Evolutionary conservation across 768 basidiomycete genomes (phyloP), one percentile per base, ranked within the genome.

Genomic region (Pluteus cervinus): DNA sequence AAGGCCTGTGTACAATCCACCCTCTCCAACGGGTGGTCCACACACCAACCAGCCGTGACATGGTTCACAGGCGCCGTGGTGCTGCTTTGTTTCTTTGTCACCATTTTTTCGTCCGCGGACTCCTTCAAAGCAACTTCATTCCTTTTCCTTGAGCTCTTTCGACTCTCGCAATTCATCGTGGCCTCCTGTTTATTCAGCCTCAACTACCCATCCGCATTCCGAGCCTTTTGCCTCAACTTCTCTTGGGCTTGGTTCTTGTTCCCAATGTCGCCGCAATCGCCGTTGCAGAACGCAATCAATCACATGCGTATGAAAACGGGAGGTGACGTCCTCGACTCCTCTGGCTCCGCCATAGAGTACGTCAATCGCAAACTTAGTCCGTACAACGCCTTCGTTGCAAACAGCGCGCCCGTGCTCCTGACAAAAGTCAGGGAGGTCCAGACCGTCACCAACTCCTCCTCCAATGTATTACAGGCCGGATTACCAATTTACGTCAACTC

Each of bases 1-100:
- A 87, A 82, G 37, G 89, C 91, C 0, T 99, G 94, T 50, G 73
- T 99, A 6, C 90, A 93, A 57, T 78, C 91, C 12, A 93, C 91
- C 2, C 66, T 97, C 8, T 82, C 88, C 12, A 99, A 99, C 54
- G 93, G 93, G 7, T 81, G 81, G 74, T 86, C 91, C 1, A 73
- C 79, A 1, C 78, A 76, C 42, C 86, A 87, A 54, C 55, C 63
- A 8, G 75, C 75, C 10, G 92, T 90, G 9, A 73, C 79, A 48
- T 94, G 88, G 86, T 65, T 74, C 1, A 82, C 85, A 6, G 86
- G 76, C 16, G 79, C 68, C 14, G n/a, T n/a, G n/a, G n/a, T n/a
- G n/a, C n/a, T n/a, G n/a, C n/a, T n/a, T n/a, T n/a, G n/a, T n/a
- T 58, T 88, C 36, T 63, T 76, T 5, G 53, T 89, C n/a, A 66